Conservation (phyloP, 1,139 yeast species). For the Barnettozyma hawaiiensis region DNA sequence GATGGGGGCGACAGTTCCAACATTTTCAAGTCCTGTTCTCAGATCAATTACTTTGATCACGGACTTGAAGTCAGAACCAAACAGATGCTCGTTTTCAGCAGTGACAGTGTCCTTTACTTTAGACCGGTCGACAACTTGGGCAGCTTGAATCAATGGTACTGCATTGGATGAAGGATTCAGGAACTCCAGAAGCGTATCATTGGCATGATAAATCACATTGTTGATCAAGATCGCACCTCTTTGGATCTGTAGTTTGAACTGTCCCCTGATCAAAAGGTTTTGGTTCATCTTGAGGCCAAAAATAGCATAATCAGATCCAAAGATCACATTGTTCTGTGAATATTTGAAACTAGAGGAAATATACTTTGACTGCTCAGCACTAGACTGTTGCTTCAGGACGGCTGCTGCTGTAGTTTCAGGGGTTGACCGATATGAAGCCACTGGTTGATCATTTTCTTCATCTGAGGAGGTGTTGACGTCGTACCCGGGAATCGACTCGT, state of each 20-base stretch:
- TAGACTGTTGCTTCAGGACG: neutral
- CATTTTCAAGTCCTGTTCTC: constrained; percentile 41
- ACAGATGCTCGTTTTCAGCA: constrained; percentile 34
- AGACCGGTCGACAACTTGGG: constrained; percentile 36
- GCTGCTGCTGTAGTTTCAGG: no score
- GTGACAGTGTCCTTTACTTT: constrained; percentile 29
- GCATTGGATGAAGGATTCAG: constrained; percentile 51
- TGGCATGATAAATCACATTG: constrained; percentile 46
- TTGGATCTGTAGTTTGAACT: constrained; percentile 44
- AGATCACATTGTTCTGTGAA: constrained; percentile 35
- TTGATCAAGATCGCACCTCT: constrained; percentile 55
- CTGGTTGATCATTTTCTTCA: constrained; percentile 7
- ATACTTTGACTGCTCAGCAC: constrained; percentile 15
- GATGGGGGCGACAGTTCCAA: constrained; percentile 45
- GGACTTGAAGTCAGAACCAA: constrained; percentile 36
- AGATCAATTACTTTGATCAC: constrained; percentile 38
- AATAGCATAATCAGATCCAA: constrained; percentile 29
- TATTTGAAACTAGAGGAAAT: constrained; percentile 32
- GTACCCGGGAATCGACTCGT: constrained; percentile 10
- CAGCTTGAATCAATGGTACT: constrained; percentile 49
- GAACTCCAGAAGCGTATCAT: constrained; percentile 31
- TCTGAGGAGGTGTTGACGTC: constrained; percentile 18
- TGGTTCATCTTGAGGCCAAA: constrained; percentile 45
- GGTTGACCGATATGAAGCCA: constrained; percentile 3
- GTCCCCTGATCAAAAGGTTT: constrained; percentile 52